phyloP scores from a whole-genome alignment of 805 yeast species.

The Candida oleophila region DNA sequence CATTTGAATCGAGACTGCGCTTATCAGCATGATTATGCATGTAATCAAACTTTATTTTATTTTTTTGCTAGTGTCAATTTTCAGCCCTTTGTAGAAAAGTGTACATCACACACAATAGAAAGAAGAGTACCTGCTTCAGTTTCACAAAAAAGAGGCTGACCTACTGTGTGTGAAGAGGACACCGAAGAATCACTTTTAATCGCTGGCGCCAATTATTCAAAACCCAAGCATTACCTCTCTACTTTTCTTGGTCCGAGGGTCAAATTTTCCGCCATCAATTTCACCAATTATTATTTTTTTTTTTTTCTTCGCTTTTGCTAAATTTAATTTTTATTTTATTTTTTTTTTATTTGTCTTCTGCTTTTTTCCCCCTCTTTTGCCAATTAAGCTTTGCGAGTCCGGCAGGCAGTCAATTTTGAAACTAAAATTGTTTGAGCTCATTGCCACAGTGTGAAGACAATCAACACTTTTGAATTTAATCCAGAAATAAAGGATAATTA shows the following conservation, averaged over 20 bases:
- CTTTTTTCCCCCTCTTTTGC: not conserved
- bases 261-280: too few relatives aligned
- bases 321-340: not conserved
- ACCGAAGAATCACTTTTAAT: too few relatives aligned
- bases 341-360: not conserved
- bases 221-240: too few relatives aligned
- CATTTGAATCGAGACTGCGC: not conserved
- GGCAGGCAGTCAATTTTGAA: not conserved
- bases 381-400: not conserved
- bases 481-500: too few relatives aligned
- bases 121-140: too few relatives aligned
- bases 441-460: not conserved
- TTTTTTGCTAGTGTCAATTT: too few relatives aligned
- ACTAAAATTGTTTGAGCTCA: not conserved
- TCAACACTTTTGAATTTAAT: too few relatives aligned
- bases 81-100: not conserved
- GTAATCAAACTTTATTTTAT: not conserved
- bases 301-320: not conserved
- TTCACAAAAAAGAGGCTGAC: too few relatives aligned
- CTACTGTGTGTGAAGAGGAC: too few relatives aligned
- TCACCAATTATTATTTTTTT: not conserved
- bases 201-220: too few relatives aligned
- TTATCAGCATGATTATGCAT: not conserved
- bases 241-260: too few relatives aligned
- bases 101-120: too few relatives aligned